Evolutionary conservation across 352 stramenopile species (phyloP), one percentile per base, ranked within the genome.

Genomic region (Phytophthora syringae): DNA sequence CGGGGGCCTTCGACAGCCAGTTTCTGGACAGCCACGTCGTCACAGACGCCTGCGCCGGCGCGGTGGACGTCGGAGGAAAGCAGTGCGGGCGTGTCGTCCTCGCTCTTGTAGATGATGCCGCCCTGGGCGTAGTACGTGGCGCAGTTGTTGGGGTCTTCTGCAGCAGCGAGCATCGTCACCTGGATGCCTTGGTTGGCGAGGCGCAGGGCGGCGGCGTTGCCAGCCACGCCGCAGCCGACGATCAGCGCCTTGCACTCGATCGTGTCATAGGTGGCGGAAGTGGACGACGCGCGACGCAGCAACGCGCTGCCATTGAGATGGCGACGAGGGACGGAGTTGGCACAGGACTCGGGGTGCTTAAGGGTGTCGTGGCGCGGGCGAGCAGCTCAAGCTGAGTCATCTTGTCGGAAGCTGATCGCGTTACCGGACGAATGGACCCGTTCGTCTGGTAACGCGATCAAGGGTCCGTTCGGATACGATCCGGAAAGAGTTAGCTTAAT

Each of bases 121-220:
- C 96, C 96, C 67, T 99, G 96, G 4, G 96, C 96, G 80, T 94
- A 99, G 64, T 94, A 98, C 2, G 90, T 98, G 58, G 98, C 98
- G 72, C 94, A 98, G 73, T 98, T 87, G 66, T 88, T 80, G 15
- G 78, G 76, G 60, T 97, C 74, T 42, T 88, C 60, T 1, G 88
- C 82, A 9, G 86, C 82, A 13, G 85, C 70, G n/a, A 96, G 60
- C 77, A 96, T 91, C 0, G 83, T 93, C n/a, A 96, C 88, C 27
- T 81, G 79, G 48, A 96, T 40, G 24, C 88, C 88, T 18, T 82
- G 70, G 32, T 89, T 82, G 5, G 88, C 88, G 12, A 93, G 72
- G n/a, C 87, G 84, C 24, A 96, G 72, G 21, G 88, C 88, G 4
- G 88, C 74, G 9, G n/a, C n/a, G n/a, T n/a, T n/a, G n/a, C n/a